phyloP scores from a whole-genome alignment of 345 rosid species.

The Leavenworthia alabamica region DNA sequence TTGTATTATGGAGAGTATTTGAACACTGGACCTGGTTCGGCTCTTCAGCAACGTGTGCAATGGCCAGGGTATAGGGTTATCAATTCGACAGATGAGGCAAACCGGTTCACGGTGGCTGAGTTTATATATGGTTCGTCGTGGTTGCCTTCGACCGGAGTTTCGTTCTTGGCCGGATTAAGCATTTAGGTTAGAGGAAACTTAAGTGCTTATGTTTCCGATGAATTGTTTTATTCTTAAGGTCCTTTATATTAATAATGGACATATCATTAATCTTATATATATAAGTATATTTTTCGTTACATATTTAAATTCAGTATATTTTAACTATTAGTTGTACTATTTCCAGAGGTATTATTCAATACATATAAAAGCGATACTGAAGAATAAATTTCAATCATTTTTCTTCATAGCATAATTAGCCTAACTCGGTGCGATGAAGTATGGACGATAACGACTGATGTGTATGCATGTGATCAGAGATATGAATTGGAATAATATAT shows the following conservation, averaged over 20 bases:
- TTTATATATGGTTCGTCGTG: conserved; percentile 91
- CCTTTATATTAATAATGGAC: conserved; percentile 25
- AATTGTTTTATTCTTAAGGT: conserved; percentile 32
- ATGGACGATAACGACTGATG: background rate
- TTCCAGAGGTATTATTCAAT: conserved; percentile 5
- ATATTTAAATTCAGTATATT: background rate
- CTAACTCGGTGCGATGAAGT: background rate
- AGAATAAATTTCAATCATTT: background rate
- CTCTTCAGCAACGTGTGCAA: conserved; percentile 51
- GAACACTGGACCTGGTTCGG: conserved; percentile 82
- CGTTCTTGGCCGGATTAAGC: conserved; percentile 74
- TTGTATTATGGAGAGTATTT: conserved; percentile 84
- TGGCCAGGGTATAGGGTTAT: conserved; percentile 87
- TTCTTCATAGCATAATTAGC: background rate
- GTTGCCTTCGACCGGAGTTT: conserved; percentile 97
- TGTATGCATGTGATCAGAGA: no score
- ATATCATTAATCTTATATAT: conserved; percentile 21
- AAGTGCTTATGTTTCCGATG: conserved; percentile 16
- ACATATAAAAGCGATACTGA: background rate
- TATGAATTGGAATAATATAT: no score
- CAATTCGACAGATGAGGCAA: conserved; percentile 59
- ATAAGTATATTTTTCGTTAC: background rate
- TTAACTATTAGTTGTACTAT: conserved; percentile 9
- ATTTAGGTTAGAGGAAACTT: conserved; percentile 32
- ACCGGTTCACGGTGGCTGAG: conserved; percentile 68